phyloP scores from a whole-genome alignment of 768 basidiomycete genomes.

The Neoboletus magnificus region DNA sequence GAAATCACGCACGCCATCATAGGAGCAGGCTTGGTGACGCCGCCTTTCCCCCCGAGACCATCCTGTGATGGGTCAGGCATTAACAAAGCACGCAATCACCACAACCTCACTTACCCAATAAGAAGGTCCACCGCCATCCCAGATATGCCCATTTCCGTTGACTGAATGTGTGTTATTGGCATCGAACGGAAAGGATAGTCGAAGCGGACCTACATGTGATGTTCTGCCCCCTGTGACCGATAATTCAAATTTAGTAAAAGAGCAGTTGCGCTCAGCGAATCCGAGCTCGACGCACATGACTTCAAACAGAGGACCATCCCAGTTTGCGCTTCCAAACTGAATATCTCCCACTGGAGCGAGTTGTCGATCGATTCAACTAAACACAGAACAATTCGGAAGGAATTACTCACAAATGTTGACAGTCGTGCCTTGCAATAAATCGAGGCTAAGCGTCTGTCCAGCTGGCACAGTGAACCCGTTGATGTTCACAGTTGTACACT shows the following conservation, averaged over 20 bases:
- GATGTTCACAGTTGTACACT: constrained; percentile 58
- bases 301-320: constrained; percentile 54
- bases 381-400: not conserved
- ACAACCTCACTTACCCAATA: constrained; percentile 36
- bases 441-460: constrained; percentile 47
- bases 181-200: not conserved
- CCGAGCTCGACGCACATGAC: constrained; percentile 37
- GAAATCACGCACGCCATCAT: constrained; percentile 38
- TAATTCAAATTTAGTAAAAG: not conserved
- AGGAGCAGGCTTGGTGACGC: constrained; percentile 27
- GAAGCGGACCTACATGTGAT: constrained; percentile 44
- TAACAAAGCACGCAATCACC: not conserved
- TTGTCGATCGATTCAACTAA: not conserved
- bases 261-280: not conserved
- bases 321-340: constrained; percentile 48
- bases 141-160: constrained; percentile 41
- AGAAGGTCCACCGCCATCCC: constrained; percentile 42
- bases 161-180: constrained; percentile 25
- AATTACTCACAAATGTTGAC: constrained; percentile 53
- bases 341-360: constrained; percentile 51
- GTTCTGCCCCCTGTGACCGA: constrained; percentile 38
- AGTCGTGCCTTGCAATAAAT: constrained; percentile 45
- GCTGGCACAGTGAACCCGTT: constrained; percentile 55
- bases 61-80: constrained; percentile 19
- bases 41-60: constrained; percentile 15